Base-by-base conservation (phyloP, 345 rosid genomes). In the Aquilaria yunnanensis region DNA sequence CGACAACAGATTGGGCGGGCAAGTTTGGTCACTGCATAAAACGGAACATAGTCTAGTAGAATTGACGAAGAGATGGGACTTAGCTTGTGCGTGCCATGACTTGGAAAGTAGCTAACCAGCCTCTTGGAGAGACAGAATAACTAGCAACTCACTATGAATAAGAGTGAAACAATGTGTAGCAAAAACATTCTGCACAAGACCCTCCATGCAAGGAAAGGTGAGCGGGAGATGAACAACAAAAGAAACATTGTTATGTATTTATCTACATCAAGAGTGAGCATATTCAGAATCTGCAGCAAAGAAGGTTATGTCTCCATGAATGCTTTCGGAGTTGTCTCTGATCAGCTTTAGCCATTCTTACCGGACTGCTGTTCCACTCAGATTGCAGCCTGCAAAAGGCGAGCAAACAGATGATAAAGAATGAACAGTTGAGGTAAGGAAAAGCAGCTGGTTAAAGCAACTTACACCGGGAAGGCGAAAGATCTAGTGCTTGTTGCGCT, bases 321-420 rank as follows among this genome's bases (percentile, higher is more conserved):
- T 75, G 87, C 72, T 83, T 88, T 60, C 75, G 77, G 29, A 59
- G 45, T 48, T 37, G 75, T 63, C 85, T 83, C 72, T 74, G 71
- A 31, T 85, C 89, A 7, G 88, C 89, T 80, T 85, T 86, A 0
- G 80, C 83, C 96, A 94, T 90, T 72, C 96, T 83, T 57, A 85
- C 88, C 0, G 97, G 99, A 74, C 99, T 94, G 75, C 87, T 78
- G 54, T 86, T 87, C 97, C 99, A 94, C 67, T 94, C 99, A 0
- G 90, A 65, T 64, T 94, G 92, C 65, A 94, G 77, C 77, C 99
- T 94, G 85, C 63, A 56, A 37, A 5, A n/a, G 57, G 9, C 65
- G 3, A 61, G 23, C 11, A 14, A 33, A 65, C 56, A 64, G 54
- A 12, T 43, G n/a, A 10, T 32, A 58, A 48, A 31, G 33, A 50